Evolutionary conservation across 169 alveolate genomes (phyloP), one percentile per base, ranked within the genome.

Genomic region (Cryptosporidium felis): DNA sequence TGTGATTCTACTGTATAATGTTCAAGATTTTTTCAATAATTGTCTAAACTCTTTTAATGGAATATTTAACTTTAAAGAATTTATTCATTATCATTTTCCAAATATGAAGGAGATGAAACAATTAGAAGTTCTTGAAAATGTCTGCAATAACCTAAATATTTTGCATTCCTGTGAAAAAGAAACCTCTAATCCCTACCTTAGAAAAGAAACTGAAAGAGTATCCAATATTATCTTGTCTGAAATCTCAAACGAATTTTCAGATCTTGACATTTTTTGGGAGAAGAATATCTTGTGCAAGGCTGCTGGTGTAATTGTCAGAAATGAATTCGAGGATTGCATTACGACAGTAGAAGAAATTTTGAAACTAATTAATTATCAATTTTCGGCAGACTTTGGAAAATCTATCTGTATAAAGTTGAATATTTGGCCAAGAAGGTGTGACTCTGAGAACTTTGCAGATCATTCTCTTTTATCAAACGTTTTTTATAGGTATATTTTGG

Each of bases 371-470:
- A 18, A 34, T 32, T 58, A 28, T 66, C 34, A 74, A 28, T 74
- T 49, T 49, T 67, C 85, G 2, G 6, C 10, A 30, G 46, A 74
- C 26, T 53, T 74, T 40, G 59, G 41, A 1, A 32, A 53, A 34
- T 38, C 74, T 5, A 53, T 74, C 16, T 74, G 85, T 49, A 26
- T 44, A 8, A 74, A 74, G 36, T 18, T 36, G 1, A 74, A 74
- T 40, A 16, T 49, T 26, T 74, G 85, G 85, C 85, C 85, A 36
- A 49, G 65, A 36, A 18, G n/a, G 21, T 74, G 85, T 45, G 14
- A 10, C 14, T 9, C 1, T 9, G 85, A 74, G 21, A 21, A 34
- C 2, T 74, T 74, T 18, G 16, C 63, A 0, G 40, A 53, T 74
- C 85, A 74, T 28, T 74, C 85, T 21, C 30, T 74, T 14, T 38